Evolutionary conservation across 345 rosid genomes (phyloP), one percentile per base, ranked within the genome.

Genomic region (Carallia brachiata): DNA sequence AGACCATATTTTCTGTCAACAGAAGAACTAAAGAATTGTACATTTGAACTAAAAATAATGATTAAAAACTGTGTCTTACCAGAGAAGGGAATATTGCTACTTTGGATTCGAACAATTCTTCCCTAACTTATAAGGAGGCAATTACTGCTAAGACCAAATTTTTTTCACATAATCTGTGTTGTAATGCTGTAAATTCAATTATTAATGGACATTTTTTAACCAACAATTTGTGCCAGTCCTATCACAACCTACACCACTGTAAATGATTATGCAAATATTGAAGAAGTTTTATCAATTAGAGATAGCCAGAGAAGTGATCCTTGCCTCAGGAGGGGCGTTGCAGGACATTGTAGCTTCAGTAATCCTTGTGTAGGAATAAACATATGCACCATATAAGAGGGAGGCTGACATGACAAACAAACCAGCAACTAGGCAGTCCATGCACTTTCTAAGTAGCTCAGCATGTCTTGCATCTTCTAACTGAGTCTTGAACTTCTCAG

Each of bases 381-480:
- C 76, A 78, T 89, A 90, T 28, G 86, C 85, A 32, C 96, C 93
- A 65, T 82, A 89, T 2, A 69, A 62, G 70, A 95, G 85, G 32
- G 84, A 83, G 50, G 68, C 74, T 12, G 80, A 71, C 96, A 90
- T 90, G 74, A 72, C 61, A 68, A 88, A 63, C 77, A 95, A 78
- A 62, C 96, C 90, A 8, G 92, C 84, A 66, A 85, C 94, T 59
- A 95, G 96, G 79, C 88, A 89, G 57, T 95, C 98, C 40, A 84
- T 78, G 77, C 88, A 84, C 62, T 59, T 90, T 74, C 61, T 83
- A 36, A 77, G 93, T 76, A 90, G 87, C 61, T 95, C 94, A 0
- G 77, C 81, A 73, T 89, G 86, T 75, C 85, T 89, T 15, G 75
- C 53, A 52, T 88, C 98, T 86, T 87, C 91, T 77, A 87, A 56